Conservation (phyloP, 768 basidiomycete genomes). For the Filobasidium floriforme region DNA sequence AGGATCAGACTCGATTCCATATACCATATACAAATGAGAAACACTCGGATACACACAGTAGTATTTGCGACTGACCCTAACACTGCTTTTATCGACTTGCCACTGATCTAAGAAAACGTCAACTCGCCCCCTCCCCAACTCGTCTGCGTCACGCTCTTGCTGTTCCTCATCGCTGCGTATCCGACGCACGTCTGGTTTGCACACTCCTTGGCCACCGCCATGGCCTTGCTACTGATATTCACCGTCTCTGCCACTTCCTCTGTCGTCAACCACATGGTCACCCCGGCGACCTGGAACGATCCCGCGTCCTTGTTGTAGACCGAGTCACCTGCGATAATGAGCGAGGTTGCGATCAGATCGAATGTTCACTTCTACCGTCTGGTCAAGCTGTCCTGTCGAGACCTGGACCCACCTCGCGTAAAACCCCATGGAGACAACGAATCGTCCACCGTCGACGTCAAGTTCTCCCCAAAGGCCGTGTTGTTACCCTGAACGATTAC, state of each 20-base stretch:
- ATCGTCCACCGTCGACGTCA: conserved; percentile 8
- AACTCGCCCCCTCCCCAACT: conserved; percentile 22
- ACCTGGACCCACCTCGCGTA: background rate
- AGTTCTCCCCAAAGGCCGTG: conserved; percentile 6
- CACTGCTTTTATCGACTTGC: no score
- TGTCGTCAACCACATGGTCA: conserved; percentile 15
- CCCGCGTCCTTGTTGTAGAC: conserved; percentile 7
- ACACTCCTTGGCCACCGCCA: conserved; percentile 12
- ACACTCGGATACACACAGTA: no score
- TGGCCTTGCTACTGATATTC: conserved; percentile 16
- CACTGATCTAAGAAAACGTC: conserved; percentile 16
- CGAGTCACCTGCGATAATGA: conserved; percentile 9
- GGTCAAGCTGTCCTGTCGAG: no score
- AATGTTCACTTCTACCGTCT: no score
- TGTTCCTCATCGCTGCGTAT: conserved; percentile 10
- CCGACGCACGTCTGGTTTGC: conserved; percentile 14
- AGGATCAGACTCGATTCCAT: no score
- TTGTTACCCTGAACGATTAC: no score
- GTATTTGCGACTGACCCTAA: no score
- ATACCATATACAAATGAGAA: no score
- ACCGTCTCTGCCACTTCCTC: conserved; percentile 8
- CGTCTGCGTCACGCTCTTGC: conserved; percentile 10
- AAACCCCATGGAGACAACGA: conserved; percentile 2
- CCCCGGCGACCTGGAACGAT: conserved; percentile 13
- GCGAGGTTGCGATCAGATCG: background rate